Evolutionary conservation across 1,284 basidiomycete species (phyloP), one percentile per base, ranked within the genome.

Genomic region (Trametes hirsuta): DNA sequence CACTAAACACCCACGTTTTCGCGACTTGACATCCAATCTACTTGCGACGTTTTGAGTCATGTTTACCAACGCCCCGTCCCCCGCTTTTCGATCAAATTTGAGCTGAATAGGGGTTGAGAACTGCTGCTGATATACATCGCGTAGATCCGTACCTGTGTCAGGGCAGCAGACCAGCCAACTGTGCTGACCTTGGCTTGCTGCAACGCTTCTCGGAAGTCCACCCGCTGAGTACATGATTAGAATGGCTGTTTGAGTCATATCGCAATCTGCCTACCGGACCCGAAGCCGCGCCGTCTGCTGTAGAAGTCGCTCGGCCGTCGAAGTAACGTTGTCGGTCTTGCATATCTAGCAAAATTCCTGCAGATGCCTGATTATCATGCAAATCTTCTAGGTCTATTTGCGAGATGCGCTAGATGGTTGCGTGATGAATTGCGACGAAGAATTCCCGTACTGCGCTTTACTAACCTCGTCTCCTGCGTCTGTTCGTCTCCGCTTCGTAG

Each of bases 361-460:
- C 72, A 0, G 86, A 82, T 1, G 79, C 71, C 53, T 86, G 81
- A 5, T 85, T 81, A 51, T 90, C 88, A 66, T 87, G 88, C 30
- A 99, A 79, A 71, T 98, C 97, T 53, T 93, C 90, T 18, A 97
- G 80, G 61, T 95, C 92, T 59, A 98, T 91, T 69, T 93, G 88
- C 10, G 83, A 75, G 62, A 91, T 90, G 46, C 78, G 76, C 72
- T 74, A 25, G 0, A 34, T 24, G 41, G 12, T 15, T 5, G 12
- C 15, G 12, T 1, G 25, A 12, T 45, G 52, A 41, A 49, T 18
- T 1, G 14, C 12, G 18, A 18, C 18, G 18, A 18, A 14, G 22
- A 30, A 36, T 15, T 6, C 8, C 1, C 6, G 30, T n/a, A 9
- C 40, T 14, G 11, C 5, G n/a, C 4, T 10, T 22, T n/a, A 56